Conservation (phyloP, 2,329 filamentous ascomycete species). For the Sporothrix protearum region DNA sequence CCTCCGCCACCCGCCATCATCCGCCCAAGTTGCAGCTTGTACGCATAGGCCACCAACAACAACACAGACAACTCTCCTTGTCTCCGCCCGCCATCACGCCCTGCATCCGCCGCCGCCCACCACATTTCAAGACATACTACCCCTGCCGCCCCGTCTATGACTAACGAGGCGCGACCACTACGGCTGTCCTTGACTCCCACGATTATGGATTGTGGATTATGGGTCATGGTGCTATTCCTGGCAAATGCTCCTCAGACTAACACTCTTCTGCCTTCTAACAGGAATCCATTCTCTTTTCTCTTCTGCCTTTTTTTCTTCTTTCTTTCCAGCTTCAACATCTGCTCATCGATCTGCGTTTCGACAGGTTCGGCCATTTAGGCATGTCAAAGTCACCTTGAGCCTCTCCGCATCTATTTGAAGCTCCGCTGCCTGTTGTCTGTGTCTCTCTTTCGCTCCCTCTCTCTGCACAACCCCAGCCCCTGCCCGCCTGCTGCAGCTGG, state of each 20-base stretch:
- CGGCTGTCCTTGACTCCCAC: neutral
- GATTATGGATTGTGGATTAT: neutral
- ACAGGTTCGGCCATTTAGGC: neutral
- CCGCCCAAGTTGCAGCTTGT: neutral
- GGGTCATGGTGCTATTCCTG: neutral
- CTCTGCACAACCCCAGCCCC: neutral
- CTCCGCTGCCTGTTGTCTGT: neutral
- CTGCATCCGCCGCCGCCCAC: conserved; percentile 14
- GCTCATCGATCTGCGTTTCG: neutral
- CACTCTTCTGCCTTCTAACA: neutral
- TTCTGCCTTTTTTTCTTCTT: neutral
- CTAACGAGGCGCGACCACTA: conserved; percentile 9
- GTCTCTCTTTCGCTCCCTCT: neutral
- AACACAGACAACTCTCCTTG: neutral
- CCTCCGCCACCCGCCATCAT: conserved; percentile 1
- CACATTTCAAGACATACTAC: neutral
- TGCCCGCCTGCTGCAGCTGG: neutral
- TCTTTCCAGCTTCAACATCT: neutral
- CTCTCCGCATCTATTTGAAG: neutral
- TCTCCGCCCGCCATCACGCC: neutral
- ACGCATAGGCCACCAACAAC: no score
- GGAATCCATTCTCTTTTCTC: neutral
- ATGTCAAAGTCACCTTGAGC: neutral
- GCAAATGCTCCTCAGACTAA: conserved; percentile 1
- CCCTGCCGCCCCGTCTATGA: neutral